These are phyloP conservation scores for Digitaria exilis DNA, from an alignment of 202 grass and related monocot species.

Conservation along the genomic window DNA sequence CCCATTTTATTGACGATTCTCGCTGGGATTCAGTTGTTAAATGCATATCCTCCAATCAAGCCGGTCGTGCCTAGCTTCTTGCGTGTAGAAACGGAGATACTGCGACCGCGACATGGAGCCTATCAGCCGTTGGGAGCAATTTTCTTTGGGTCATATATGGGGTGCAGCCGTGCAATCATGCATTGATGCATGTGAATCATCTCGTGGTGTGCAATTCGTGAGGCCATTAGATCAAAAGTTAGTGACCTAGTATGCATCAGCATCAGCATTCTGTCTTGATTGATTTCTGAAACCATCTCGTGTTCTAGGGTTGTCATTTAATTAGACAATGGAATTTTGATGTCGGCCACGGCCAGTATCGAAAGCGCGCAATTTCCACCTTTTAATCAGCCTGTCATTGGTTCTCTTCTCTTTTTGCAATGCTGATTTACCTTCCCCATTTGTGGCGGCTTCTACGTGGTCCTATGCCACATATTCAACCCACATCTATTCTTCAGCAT, in stretches of 20 bases:
- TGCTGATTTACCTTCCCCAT: not conserved
- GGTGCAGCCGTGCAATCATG: not conserved
- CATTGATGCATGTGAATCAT: not conserved
- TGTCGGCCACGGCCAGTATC: not conserved
- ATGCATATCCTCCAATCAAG: not conserved
- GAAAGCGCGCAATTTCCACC: not conserved
- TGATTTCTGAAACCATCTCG: not conserved
- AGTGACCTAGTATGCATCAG: not conserved
- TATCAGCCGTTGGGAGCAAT: not conserved
- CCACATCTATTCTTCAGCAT: too few species aligned
- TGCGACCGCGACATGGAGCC: constrained; percentile 1
- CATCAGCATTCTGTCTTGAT: not conserved
- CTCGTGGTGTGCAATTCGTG: not conserved
- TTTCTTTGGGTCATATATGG: too few species aligned
- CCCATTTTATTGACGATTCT: constrained; percentile 19
- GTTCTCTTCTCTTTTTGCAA: not conserved
- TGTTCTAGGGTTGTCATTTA: not conserved
- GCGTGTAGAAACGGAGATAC: constrained; percentile 40
- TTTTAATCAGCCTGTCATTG: not conserved
- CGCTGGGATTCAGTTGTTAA: constrained; percentile 4
- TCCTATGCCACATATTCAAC: too few species aligned
- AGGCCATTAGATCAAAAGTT: not conserved
- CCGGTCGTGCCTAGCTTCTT: constrained; percentile 11
- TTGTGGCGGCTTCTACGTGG: too few species aligned
- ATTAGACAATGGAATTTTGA: not conserved